Conservation (phyloP, 352 stramenopile genomes). For the Pythium phragmitis region DNA sequence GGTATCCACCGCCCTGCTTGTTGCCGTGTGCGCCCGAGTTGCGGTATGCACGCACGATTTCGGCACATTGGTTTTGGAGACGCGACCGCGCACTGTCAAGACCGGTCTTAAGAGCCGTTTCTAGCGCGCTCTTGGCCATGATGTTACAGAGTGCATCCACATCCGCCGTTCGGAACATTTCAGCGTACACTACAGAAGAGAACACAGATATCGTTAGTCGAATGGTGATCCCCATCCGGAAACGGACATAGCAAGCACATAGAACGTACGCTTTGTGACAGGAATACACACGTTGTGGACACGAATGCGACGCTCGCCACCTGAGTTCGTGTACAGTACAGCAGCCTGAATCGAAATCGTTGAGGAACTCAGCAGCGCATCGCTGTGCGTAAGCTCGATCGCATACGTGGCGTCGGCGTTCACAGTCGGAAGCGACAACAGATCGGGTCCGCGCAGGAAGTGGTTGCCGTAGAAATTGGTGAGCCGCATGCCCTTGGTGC, state of each 20-base stretch:
- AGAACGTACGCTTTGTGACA: slow-evolving; percentile 82
- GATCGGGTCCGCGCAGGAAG: slow-evolving; percentile 96
- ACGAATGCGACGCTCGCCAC: slow-evolving; percentile 96
- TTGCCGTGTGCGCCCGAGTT: slow-evolving; percentile 71
- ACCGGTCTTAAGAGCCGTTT: slow-evolving; percentile 93
- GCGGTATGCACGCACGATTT: slow-evolving; percentile 93
- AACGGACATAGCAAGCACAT: background rate
- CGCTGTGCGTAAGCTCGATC: slow-evolving; percentile 97
- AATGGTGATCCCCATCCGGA: background rate
- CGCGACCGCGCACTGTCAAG: slow-evolving; percentile 93
- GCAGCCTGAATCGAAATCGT: slow-evolving; percentile 96
- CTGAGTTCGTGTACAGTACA: slow-evolving; percentile 97
- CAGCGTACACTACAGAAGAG: slow-evolving; percentile 63
- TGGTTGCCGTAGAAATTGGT: slow-evolving; percentile 99
- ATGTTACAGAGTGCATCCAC: slow-evolving; percentile 94
- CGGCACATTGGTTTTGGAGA: slow-evolving; percentile 91
- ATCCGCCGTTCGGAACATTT: slow-evolving; percentile 93
- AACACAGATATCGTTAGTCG: background rate
- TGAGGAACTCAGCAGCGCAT: slow-evolving; percentile 91
- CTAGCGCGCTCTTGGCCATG: slow-evolving; percentile 94
- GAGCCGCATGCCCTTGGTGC: slow-evolving; percentile 97
- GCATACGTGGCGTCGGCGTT: slow-evolving; percentile 96
- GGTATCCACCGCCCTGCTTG: slow-evolving; percentile 68
- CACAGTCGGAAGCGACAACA: slow-evolving; percentile 96
- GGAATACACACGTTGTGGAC: slow-evolving; percentile 97